A percentile compares a stretch with the other conserved stretches of the same genome.
Conservation (phyloP, 2,329 filamentous ascomycete genomes). For the Aspergillus neoniger region DNA sequence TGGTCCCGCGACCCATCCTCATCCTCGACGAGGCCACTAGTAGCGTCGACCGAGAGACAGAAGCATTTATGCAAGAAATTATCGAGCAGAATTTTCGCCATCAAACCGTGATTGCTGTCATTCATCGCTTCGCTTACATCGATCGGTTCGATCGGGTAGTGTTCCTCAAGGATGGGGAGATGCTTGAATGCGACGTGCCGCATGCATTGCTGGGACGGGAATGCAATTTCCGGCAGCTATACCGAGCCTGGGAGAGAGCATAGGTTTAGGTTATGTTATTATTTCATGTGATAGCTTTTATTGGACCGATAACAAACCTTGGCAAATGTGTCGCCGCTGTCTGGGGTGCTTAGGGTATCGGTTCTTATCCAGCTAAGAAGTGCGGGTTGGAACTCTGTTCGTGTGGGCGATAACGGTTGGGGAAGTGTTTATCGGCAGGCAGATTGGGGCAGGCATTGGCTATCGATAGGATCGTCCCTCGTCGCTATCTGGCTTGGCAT, state of each 20-base stretch:
- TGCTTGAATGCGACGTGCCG: constrained; percentile 19
- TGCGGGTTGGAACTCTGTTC: too few relatives aligned
- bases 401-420: too few relatives aligned
- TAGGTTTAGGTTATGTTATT: not conserved
- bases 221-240: not conserved
- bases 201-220: constrained; percentile 4
- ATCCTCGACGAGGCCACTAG: constrained; percentile 22
- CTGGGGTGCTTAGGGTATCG: too few relatives aligned
- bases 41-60: constrained; percentile 21
- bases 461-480: too few relatives aligned
- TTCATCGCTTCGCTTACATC: constrained; percentile 30
- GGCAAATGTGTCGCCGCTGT: too few relatives aligned
- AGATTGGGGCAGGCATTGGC: too few relatives aligned
- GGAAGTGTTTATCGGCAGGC: too few relatives aligned
- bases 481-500: not conserved
- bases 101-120: constrained; percentile 32
- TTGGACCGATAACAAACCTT: not conserved
- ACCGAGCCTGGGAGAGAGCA: not conserved
- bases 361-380: too few relatives aligned
- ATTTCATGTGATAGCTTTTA: not conserved
- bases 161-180: constrained; percentile 27
- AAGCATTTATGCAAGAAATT: constrained; percentile 30
- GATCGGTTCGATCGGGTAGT: constrained; percentile 30
- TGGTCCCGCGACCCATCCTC: constrained; percentile 10
- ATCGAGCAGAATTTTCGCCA: constrained; percentile 27